These are phyloP conservation scores for Volutella citrinella DNA, from an alignment of 2,329 filamentous ascomycete genomes.

Conservation along the genomic window DNA sequence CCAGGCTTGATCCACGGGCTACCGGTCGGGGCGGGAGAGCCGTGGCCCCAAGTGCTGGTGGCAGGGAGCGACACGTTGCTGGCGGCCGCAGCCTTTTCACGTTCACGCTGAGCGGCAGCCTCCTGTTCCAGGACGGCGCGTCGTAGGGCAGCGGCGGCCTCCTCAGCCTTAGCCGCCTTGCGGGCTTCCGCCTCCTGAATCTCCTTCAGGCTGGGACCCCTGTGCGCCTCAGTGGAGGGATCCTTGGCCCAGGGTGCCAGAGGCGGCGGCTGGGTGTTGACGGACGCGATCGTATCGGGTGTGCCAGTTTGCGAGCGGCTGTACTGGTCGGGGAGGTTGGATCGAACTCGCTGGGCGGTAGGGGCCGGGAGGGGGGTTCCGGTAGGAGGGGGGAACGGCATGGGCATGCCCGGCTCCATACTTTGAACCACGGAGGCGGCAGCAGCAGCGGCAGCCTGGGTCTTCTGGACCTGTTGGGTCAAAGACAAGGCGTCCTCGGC, in stretches of 20 bases:
- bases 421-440: conserved; percentile 41
- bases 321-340: conserved; percentile 76
- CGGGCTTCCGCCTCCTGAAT: conserved; percentile 95
- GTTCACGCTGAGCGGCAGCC: conserved; percentile 55
- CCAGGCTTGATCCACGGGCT: conserved; percentile 68
- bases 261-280: conserved; percentile 57
- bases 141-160: conserved; percentile 72
- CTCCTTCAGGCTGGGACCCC: conserved; percentile 89
- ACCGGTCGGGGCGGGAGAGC: conserved; percentile 65
- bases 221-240: conserved; percentile 63
- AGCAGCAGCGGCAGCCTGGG: conserved; percentile 47
- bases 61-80: conserved; percentile 69
- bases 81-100: conserved; percentile 51
- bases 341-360: conserved; percentile 78
- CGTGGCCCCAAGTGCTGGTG: conserved; percentile 83
- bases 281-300: conserved; percentile 51
- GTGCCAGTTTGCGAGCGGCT: conserved; percentile 74
- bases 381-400: conserved; percentile 67
- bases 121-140: conserved; percentile 81
- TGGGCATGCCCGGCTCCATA: conserved; percentile 62
- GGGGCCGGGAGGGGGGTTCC: conserved; percentile 83
- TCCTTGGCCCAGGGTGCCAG: conserved; percentile 96
- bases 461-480: conserved; percentile 81
- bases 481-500: conserved; percentile 56
- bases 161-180: conserved; percentile 86